Base-by-base conservation (phyloP, 805 yeast species). In the Candida manassasensis region DNA sequence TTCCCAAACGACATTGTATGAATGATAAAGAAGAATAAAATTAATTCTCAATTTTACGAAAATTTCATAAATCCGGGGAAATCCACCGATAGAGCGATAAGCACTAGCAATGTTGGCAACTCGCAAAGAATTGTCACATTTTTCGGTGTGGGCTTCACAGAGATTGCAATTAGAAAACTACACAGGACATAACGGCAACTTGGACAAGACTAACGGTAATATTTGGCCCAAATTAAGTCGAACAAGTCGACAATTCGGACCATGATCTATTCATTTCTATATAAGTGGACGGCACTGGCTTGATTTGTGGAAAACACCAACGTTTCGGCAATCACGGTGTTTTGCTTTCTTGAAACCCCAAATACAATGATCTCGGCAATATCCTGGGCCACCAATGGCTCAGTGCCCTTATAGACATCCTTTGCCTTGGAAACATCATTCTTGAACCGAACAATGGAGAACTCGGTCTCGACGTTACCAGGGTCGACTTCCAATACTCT, bases 281-380 rank as follows among this genome's bases (percentile, higher is more conserved):
- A 67, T 22, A 81, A 58, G 52, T 81, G 85, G 47, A 69, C 62
- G 6, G 94, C 79, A 40, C 84, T 73, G 3, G 94, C 96, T 67
- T 89, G 97, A 65, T 84, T 81, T 30, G 79, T 73, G 12, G 96
- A 85, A 65, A 88, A 85, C 9, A 90, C 80, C 55, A 89, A 69
- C 12, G 86, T 69, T 55, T 88, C 95, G 3, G 90, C 89, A 51
- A 83, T 62, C 12, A 83, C 90, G 1, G 84, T 77, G 54, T 83
- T 83, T 45, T 71, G 73, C 41, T 77, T 75, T 60, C 93, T 75
- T 6, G 88, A 67, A 29, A 77, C 64, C 11, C 77, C 77, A 54
- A 81, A 83, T 6, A 76, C 77, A 49, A 84, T 79, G 36, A 80
- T 52, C 50, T 83, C 93, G 17, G 90, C 89, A 56, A 83, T 77